A percentile compares a stretch with the other conserved stretches of the same genome.
These are phyloP conservation scores for Lyophyllum shimeji DNA, from an alignment of 768 basidiomycete species.

Conservation along the genomic window DNA sequence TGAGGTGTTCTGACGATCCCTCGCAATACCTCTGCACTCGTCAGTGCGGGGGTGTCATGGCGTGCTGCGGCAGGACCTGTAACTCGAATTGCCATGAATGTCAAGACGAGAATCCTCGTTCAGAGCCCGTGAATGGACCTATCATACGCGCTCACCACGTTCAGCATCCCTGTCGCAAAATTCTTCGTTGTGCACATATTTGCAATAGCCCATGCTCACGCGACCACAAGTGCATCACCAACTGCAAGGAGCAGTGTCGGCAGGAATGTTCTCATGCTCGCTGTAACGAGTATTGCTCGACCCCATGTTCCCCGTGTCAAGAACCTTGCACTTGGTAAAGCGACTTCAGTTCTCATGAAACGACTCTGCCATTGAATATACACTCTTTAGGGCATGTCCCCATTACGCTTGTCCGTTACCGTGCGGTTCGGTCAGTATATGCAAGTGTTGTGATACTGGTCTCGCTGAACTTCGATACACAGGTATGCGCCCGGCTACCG, in stretches of 20 bases:
- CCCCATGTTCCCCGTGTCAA: conserved; percentile 61
- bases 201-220: conserved; percentile 51
- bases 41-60: conserved; percentile 43
- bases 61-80: conserved; percentile 56
- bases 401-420: conserved; percentile 59
- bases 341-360: neutral
- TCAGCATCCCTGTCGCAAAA: conserved; percentile 48
- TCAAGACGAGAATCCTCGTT: conserved; percentile 28
- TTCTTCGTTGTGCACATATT: conserved; percentile 54
- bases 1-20: conserved; percentile 50
- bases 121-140: neutral
- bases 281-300: conserved; percentile 49
- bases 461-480: neutral
- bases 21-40: conserved; percentile 35
- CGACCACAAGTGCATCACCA: conserved; percentile 46
- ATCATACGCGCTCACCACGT: conserved; percentile 36
- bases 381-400: conserved; percentile 43
- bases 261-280: conserved; percentile 54
- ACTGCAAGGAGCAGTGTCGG: conserved; percentile 47
- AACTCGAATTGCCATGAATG: conserved; percentile 48
- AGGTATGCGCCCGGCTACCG: conserved; percentile 67
- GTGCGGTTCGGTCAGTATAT: conserved; percentile 63
- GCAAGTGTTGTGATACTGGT: neutral
- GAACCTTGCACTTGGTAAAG: conserved; percentile 56
- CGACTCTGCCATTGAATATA: neutral